Evolutionary conservation across 306 rosid genomes (phyloP), one percentile per base, ranked within the genome.

Genomic region (Cercis canadensis): DNA sequence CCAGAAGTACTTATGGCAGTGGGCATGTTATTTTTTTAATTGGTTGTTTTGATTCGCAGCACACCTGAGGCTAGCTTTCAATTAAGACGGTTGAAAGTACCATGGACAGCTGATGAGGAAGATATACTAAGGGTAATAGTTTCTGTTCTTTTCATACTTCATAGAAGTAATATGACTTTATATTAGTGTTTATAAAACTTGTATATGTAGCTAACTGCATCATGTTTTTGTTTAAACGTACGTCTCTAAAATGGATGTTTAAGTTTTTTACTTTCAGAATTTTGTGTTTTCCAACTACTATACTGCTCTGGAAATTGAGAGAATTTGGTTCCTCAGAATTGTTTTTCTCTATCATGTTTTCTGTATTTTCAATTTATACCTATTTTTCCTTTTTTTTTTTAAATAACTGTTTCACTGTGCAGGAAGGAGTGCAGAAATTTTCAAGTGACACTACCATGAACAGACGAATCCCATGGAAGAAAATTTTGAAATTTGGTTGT

Each of bases 61-160:
- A 65, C 79, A 41, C 43, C 51, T 66, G 73, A 39, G 3, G 59
- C 67, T 67, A 69, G 19, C 64, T 70, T 70, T 66, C 75, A 21
- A 60, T 64, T 9, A 55, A 81, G 85, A 69, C 80, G 84, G 46
- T 74, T 50, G 59, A 81, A 58, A 17, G 57, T 84, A 69, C 81
- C 77, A 21, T 88, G 96, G 92, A 78, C 86, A 8, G 57, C 56
- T 21, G 86, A 81, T 78, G 92, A 90, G 76, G 97, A 90, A 73
- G 79, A 72, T 77, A 68, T 65, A 51, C 65, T 90, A 62, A 77
- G 37, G 90, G 97, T 86, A 71, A 24, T 46, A 56, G 44, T 11
- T 62, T 62, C 50, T 41, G 37, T 55, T 57, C 37, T 62, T 39
- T 65, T 29, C 53, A 53, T 67, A 43, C 37, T 61, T 73, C 51